phyloP scores from a whole-genome alignment of 139 green algal species.

The Picochlorum sp. region DNA sequence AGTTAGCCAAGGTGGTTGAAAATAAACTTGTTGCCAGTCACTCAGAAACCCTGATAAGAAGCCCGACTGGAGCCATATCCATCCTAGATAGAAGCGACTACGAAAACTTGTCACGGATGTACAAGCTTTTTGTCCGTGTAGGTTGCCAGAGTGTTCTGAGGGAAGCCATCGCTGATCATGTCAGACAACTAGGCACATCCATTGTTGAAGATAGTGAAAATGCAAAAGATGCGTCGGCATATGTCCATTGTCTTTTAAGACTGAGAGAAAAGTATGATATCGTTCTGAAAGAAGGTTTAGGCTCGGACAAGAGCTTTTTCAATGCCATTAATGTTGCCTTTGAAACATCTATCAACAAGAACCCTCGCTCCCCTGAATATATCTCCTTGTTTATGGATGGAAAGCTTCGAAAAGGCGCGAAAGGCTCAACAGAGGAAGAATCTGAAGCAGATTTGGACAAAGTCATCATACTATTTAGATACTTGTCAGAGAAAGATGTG shows the following conservation, averaged over 20 bases:
- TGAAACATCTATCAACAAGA: slow-evolving; percentile 93
- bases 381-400: slow-evolving; percentile 97
- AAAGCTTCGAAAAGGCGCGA: slow-evolving; percentile 60
- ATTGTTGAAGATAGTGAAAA: slow-evolving; percentile 65
- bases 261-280: slow-evolving; percentile 83
- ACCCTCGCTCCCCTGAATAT: slow-evolving; percentile 80
- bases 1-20: slow-evolving; percentile 71
- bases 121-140: slow-evolving; percentile 73
- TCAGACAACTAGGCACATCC: slow-evolving; percentile 56
- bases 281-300: slow-evolving; percentile 62
- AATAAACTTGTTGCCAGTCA: slow-evolving; percentile 69
- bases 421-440: slow-evolving; percentile 72
- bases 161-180: slow-evolving; percentile 34
- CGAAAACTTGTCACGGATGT: slow-evolving; percentile 82
- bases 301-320: slow-evolving; percentile 80
- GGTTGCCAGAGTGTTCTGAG: slow-evolving; percentile 32
- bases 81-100: slow-evolving; percentile 70
- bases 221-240: slow-evolving; percentile 72
- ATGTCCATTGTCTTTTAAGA: slow-evolving; percentile 66
- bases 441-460: slow-evolving; percentile 86
- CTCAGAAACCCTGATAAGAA: slow-evolving; percentile 77
- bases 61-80: slow-evolving; percentile 72
- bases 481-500: slow-evolving; percentile 89
- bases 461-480: slow-evolving; percentile 85
- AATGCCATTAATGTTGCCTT: slow-evolving; percentile 82